A percentile compares a stretch with the other conserved stretches of the same genome.
Evolutionary conservation across 768 basidiomycete species (phyloP).

Genomic region (Podaxis rugospora): DNA sequence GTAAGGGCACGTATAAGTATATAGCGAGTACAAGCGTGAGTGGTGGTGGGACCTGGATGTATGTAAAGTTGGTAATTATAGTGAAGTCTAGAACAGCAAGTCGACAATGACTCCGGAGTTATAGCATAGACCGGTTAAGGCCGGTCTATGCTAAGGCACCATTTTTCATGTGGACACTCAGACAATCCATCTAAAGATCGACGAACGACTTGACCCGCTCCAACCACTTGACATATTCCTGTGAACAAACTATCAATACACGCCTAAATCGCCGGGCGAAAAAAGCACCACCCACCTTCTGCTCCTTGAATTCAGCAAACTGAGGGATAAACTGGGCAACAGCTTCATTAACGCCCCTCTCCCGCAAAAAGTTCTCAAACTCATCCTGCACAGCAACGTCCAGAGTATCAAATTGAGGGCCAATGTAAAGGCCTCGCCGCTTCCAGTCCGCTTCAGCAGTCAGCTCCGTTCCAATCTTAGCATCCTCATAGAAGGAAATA

Average conservation of each 20-base stretch:
- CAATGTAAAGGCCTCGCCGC: conserved; percentile 87
- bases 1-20: not conserved
- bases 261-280: not conserved
- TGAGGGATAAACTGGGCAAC: conserved; percentile 87
- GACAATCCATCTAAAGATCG: conserved; percentile 40
- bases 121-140: not conserved
- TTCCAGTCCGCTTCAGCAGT: conserved; percentile 93
- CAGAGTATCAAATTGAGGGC: conserved; percentile 92
- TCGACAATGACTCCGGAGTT: not conserved
- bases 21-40: not conserved
- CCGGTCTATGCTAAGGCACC: too few species aligned
- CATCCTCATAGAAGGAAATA: conserved; percentile 78
- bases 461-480: conserved; percentile 65
- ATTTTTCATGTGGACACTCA: conserved; percentile 1
- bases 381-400: conserved; percentile 86
- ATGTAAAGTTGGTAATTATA: not conserved
- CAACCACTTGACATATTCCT: conserved; percentile 95
- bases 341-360: conserved; percentile 82
- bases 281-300: conserved; percentile 58
- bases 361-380: conserved; percentile 85
- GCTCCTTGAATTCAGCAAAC: conserved; percentile 88
- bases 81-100: not conserved
- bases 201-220: conserved; percentile 78
- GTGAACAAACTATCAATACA: conserved; percentile 12
- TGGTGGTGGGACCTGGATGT: not conserved